A percentile compares a stretch with the other conserved stretches of the same genome.
Evolutionary conservation across 768 basidiomycete genomes (phyloP).

Genomic region (Coprinopsis sp.): DNA sequence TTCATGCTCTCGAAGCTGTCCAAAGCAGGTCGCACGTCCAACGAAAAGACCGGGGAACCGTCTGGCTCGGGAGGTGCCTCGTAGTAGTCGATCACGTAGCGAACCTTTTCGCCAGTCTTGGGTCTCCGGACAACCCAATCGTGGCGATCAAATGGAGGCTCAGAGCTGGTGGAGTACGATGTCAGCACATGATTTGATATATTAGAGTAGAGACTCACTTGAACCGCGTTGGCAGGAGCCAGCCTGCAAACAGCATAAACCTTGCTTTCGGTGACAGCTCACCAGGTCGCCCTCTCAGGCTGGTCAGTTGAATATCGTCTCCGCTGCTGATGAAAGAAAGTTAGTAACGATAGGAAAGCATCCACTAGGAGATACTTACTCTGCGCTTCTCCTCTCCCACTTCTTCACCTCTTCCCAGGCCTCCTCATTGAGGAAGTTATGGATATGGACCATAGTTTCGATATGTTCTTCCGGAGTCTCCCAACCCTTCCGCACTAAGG

Average conservation of each 20-base stretch:
- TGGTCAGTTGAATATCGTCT: conserved; percentile 68
- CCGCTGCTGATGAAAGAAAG: conserved; percentile 36
- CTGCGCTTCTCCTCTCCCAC: conserved; percentile 76
- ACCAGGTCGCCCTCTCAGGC: conserved; percentile 87
- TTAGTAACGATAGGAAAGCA: neutral
- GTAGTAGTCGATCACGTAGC: conserved; percentile 99
- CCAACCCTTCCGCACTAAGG: conserved; percentile 92
- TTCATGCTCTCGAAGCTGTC: conserved; percentile 77
- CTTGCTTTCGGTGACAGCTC: conserved; percentile 93
- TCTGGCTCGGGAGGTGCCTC: conserved; percentile 85
- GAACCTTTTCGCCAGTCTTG: conserved; percentile 73
- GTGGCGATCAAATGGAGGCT: conserved; percentile 96
- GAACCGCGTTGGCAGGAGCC: conserved; percentile 85
- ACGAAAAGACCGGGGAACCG: conserved; percentile 90
- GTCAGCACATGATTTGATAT: too few relatives aligned
- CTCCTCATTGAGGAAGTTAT: conserved; percentile 95
- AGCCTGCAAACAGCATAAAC: conserved; percentile 80
- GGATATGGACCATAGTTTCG: conserved; percentile 96
- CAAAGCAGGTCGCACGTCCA: conserved; percentile 93
- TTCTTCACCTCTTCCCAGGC: conserved; percentile 93
- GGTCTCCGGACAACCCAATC: conserved; percentile 93
- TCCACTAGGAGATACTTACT: conserved; percentile 50
- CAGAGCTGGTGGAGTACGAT: conserved; percentile 46
- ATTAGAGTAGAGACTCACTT: conserved; percentile 49
- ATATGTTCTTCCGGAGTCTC: conserved; percentile 96